These are phyloP conservation scores for Pseudofabraea citricarpa DNA, from an alignment of 2,329 filamentous ascomycete species.

Conservation along the genomic window DNA sequence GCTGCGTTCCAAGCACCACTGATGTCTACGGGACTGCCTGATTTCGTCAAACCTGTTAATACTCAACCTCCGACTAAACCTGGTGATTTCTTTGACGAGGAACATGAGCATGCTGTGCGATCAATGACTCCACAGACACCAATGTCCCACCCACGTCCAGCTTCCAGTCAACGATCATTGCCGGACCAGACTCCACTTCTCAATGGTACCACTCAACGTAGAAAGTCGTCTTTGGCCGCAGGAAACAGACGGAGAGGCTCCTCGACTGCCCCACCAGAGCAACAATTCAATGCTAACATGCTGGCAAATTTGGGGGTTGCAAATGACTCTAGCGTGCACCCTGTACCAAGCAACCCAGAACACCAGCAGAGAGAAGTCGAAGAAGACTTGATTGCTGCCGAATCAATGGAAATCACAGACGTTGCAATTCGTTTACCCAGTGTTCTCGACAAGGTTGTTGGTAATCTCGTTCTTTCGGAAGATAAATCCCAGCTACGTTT, in stretches of 20 bases:
- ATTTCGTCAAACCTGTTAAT: background rate
- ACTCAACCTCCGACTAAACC: background rate
- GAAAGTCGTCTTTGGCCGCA: background rate
- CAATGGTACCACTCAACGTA: background rate
- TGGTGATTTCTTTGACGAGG: background rate
- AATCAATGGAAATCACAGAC: constrained; percentile 10
- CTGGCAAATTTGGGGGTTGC: too few relatives aligned
- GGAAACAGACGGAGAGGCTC: background rate
- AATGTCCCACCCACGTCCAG: background rate
- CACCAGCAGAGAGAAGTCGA: background rate
- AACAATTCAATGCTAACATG: too few relatives aligned
- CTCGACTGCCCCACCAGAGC: background rate
- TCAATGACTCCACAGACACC: background rate
- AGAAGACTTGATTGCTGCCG: constrained; percentile 7
- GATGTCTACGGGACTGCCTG: background rate
- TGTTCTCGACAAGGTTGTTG: constrained; percentile 14
- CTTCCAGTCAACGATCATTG: background rate
- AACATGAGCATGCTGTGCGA: background rate
- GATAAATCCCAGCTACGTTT: constrained; percentile 20
- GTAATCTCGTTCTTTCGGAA: constrained; percentile 22
- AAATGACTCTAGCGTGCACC: background rate
- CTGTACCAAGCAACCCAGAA: background rate
- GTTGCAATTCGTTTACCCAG: constrained; percentile 14
- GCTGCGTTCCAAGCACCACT: too few relatives aligned
- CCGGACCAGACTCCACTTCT: too few relatives aligned